These are phyloP conservation scores for Pythium guiyangense DNA, from an alignment of 352 stramenopile genomes.

Conservation along the genomic window DNA sequence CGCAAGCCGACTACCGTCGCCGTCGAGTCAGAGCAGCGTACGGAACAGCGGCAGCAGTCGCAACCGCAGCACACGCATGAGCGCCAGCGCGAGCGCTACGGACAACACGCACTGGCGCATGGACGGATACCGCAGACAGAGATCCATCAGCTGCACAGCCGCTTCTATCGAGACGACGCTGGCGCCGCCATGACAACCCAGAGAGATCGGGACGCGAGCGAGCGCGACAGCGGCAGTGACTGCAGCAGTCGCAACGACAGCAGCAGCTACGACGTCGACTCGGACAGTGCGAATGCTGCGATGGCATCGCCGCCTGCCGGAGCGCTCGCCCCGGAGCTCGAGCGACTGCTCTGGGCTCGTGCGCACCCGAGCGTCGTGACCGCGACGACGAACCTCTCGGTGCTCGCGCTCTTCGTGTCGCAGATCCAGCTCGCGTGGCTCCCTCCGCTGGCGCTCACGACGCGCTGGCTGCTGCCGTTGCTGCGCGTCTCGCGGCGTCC, in stretches of 20 bases:
- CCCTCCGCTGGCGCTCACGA: not conserved
- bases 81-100: too few species aligned
- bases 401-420: slow-evolving; percentile 5
- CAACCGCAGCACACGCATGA: too few species aligned
- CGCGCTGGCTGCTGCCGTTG: slow-evolving; percentile 5
- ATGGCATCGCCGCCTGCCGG: not conserved
- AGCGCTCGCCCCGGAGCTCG: too few species aligned
- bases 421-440: slow-evolving; percentile 9
- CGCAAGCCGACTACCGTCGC: slow-evolving; percentile 4
- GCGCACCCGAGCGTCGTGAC: not conserved
- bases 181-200: too few species aligned
- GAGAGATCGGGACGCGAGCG: not conserved
- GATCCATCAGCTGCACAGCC: not conserved
- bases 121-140: not conserved
- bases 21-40: not conserved
- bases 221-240: not conserved
- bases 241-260: not conserved
- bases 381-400: slow-evolving; percentile 3
- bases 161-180: too few species aligned
- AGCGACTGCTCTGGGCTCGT: too few species aligned
- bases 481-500: slow-evolving; percentile 8
- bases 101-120: too few species aligned
- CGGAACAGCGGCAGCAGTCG: not conserved
- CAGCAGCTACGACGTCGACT: not conserved
- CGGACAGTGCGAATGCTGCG: not conserved